Evolutionary conservation across 2,329 filamentous ascomycete species (phyloP).

Genomic region (Xylaria sp.): DNA sequence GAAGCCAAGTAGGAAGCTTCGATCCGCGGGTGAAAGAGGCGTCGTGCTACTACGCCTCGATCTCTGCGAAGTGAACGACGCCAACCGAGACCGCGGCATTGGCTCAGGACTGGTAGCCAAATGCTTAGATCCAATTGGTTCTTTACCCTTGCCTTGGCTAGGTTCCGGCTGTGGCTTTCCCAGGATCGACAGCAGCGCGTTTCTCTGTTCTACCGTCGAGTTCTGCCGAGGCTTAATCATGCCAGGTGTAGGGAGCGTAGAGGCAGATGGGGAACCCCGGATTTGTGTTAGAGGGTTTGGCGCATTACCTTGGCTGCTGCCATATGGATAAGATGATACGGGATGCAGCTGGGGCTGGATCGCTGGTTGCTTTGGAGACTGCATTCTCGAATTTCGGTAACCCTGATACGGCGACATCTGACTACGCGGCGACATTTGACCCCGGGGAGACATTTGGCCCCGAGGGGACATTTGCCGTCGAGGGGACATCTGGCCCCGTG

Average conservation of each 20-base stretch:
- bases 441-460: slow-evolving; percentile 27
- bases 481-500: slow-evolving; percentile 38
- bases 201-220: slow-evolving; percentile 56
- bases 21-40: slow-evolving; percentile 75
- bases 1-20: slow-evolving; percentile 80
- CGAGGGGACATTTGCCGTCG: slow-evolving; percentile 38
- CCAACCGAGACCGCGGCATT: slow-evolving; percentile 53
- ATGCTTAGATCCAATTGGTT: slow-evolving; percentile 43
- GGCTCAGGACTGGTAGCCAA: slow-evolving; percentile 34
- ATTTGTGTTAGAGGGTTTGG: slow-evolving; percentile 44
- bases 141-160: slow-evolving; percentile 50
- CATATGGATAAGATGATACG: slow-evolving; percentile 44
- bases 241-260: slow-evolving; percentile 46
- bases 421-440: slow-evolving; percentile 37
- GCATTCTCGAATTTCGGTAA: slow-evolving; percentile 37
- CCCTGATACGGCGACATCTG: slow-evolving; percentile 39
- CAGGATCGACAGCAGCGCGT: slow-evolving; percentile 70
- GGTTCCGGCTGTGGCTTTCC: slow-evolving; percentile 56
- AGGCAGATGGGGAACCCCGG: slow-evolving; percentile 46
- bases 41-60: slow-evolving; percentile 61
- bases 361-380: slow-evolving; percentile 38
- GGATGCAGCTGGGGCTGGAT: slow-evolving; percentile 36
- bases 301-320: slow-evolving; percentile 37
- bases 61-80: slow-evolving; percentile 57
- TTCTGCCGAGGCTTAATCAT: slow-evolving; percentile 51